Evolutionary conservation across 2,329 filamentous ascomycete genomes (phyloP).

Genomic region (Colletotrichum tropicicola): DNA sequence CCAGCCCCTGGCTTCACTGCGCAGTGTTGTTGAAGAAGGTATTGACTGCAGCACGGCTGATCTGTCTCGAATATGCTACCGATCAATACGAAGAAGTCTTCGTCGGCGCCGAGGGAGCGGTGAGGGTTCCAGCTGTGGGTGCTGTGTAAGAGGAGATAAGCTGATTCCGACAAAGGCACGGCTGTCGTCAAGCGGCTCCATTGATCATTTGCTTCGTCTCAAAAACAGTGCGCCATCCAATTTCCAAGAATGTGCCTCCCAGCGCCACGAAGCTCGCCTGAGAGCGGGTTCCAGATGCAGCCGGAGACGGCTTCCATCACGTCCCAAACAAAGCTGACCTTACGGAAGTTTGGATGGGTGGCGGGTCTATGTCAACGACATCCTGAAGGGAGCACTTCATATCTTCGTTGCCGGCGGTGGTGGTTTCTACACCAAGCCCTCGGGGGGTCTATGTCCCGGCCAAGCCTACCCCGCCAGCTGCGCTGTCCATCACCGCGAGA

Average conservation of each 20-base stretch:
- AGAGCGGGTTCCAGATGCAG: conserved; percentile 28
- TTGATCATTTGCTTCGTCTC: not conserved
- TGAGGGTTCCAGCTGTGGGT: conserved; percentile 46
- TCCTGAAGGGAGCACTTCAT: not conserved
- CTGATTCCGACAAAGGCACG: not conserved
- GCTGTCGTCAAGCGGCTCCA: not conserved
- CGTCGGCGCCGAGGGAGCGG: conserved; percentile 27
- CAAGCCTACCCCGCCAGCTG: not conserved
- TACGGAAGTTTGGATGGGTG: not conserved
- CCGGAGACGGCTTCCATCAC: not conserved
- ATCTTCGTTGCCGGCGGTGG: not conserved
- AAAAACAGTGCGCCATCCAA: not conserved
- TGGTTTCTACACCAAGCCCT: too few relatives aligned
- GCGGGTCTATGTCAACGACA: not conserved
- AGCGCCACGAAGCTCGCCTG: conserved; percentile 42
- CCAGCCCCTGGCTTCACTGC: conserved; percentile 43
- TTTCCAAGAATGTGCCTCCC: not conserved
- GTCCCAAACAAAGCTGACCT: not conserved
- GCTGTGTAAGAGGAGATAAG: not conserved
- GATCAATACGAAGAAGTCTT: conserved; percentile 40
- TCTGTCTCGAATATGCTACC: conserved; percentile 41
- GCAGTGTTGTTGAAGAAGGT: conserved; percentile 48
- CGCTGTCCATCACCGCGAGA: not conserved
- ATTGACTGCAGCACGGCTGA: conserved; percentile 50
- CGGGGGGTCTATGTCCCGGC: not conserved